A percentile compares a stretch with the other conserved stretches of the same genome.
Evolutionary conservation across 805 yeast species (phyloP).

Genomic region (Nakazawaea ernobii): DNA sequence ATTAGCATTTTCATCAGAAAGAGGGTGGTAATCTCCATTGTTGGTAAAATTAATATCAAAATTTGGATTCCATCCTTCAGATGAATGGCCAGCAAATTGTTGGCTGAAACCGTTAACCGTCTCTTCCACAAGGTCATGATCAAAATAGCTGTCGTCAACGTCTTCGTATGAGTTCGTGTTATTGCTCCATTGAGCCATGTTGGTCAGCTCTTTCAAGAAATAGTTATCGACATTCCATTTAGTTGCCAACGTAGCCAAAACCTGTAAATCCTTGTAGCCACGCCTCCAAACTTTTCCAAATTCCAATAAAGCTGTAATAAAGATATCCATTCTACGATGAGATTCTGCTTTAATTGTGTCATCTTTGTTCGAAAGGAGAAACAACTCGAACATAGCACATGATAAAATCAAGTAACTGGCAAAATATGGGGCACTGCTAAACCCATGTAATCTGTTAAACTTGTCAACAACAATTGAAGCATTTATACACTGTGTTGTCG

Average conservation of each 20-base stretch:
- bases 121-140: neutral
- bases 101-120: slow-evolving; percentile 1
- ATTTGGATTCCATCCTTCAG: neutral
- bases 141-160: slow-evolving; percentile 1
- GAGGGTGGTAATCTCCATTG: too few species aligned
- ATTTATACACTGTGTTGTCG: slow-evolving; percentile 19
- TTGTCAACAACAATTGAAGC: slow-evolving; percentile 18
- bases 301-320: slow-evolving; percentile 18
- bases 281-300: slow-evolving; percentile 24
- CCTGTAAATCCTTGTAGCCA: slow-evolving; percentile 24
- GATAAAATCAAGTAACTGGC: slow-evolving; percentile 26
- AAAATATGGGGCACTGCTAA: slow-evolving; percentile 23
- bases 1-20: too few species aligned
- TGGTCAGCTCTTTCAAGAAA: slow-evolving; percentile 8
- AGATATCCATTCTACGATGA: slow-evolving; percentile 15
- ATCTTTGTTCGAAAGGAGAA: slow-evolving; percentile 22
- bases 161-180: neutral
- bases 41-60: neutral
- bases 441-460: slow-evolving; percentile 14
- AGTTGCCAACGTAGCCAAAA: slow-evolving; percentile 18
- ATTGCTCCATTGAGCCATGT: slow-evolving; percentile 2
- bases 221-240: slow-evolving; percentile 20
- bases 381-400: slow-evolving; percentile 27
- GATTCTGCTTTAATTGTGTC: slow-evolving; percentile 17
- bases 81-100: neutral